A percentile compares a stretch with the other conserved stretches of the same genome.
phyloP scores from a whole-genome alignment of 345 rosid genomes.

The Garcia nutans region DNA sequence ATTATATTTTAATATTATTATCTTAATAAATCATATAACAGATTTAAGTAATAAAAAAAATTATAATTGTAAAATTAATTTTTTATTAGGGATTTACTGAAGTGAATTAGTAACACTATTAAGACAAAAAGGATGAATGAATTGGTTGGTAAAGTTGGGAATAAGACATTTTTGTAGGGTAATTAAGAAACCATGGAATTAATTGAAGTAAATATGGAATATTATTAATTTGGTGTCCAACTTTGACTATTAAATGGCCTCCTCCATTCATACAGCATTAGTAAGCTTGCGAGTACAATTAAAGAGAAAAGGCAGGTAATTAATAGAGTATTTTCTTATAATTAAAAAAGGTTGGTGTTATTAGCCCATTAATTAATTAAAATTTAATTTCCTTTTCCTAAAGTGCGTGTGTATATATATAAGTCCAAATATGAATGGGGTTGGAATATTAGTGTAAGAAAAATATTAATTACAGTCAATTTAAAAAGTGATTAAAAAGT shows the following conservation, averaged over 20 bases:
- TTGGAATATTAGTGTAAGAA: too few species aligned
- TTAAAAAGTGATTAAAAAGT: too few species aligned
- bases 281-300: background rate
- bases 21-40: too few species aligned
- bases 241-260: constrained; percentile 6
- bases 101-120: background rate
- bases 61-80: too few species aligned
- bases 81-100: too few species aligned
- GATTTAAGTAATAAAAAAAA: too few species aligned
- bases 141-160: constrained; percentile 1
- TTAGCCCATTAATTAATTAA: background rate
- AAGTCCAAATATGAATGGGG: constrained; percentile 31
- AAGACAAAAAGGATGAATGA: background rate
- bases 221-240: too few species aligned
- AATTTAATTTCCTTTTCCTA: background rate
- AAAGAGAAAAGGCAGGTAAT: constrained; percentile 13
- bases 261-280: background rate
- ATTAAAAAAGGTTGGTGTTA: background rate
- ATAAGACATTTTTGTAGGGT: background rate
- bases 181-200: too few species aligned
- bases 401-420: background rate
- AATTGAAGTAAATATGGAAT: too few species aligned
- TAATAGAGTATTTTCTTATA: background rate
- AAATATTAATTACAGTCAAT: too few species aligned
- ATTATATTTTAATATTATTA: too few species aligned